These are phyloP conservation scores for Celoporthe dispersa DNA, from an alignment of 2,329 filamentous ascomycete species.

Conservation along the genomic window DNA sequence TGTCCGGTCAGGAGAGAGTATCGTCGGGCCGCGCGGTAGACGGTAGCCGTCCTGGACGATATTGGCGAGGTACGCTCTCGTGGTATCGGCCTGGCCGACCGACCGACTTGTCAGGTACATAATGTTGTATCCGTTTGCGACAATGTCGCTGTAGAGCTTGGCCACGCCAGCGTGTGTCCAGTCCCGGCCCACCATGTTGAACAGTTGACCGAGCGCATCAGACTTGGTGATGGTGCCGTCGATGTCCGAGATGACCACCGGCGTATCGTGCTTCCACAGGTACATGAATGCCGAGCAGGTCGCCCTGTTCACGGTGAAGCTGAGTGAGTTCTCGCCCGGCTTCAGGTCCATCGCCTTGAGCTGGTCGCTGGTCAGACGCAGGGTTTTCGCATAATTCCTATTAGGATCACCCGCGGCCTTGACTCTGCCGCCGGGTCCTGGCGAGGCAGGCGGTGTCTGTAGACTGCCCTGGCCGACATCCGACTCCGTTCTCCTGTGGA, in stretches of 20 bases:
- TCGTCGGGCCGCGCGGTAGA: conserved; percentile 88
- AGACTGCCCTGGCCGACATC: conserved; percentile 58
- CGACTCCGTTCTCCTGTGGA: conserved; percentile 70
- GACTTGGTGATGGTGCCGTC: conserved; percentile 99
- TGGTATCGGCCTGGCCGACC: conserved; percentile 91
- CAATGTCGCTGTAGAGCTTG: conserved; percentile 95
- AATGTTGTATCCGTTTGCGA: conserved; percentile 95
- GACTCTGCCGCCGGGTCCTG: conserved; percentile 59
- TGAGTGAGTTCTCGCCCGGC: conserved; percentile 88
- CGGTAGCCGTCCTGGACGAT: conserved; percentile 86
- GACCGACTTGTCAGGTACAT: conserved; percentile 96
- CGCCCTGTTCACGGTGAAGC: conserved; percentile 93
- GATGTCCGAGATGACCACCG: conserved; percentile 97
- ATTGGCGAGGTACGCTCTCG: conserved; percentile 85
- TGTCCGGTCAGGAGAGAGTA: conserved; percentile 91
- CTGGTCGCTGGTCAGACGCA: conserved; percentile 93
- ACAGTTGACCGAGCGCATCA: conserved; percentile 88
- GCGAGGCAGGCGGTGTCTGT: conserved; percentile 71
- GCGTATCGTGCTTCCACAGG: conserved; percentile 87
- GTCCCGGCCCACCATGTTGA: conserved; percentile 96
- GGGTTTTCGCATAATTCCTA: conserved; percentile 93
- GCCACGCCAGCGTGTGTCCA: conserved; percentile 98
- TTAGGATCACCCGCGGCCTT: conserved; percentile 60
- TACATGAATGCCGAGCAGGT: conserved; percentile 94
- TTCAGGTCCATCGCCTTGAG: conserved; percentile 83